Evolutionary conservation across 2,329 filamentous ascomycete species (phyloP).

Genomic region (Ilyonectria robusta): DNA sequence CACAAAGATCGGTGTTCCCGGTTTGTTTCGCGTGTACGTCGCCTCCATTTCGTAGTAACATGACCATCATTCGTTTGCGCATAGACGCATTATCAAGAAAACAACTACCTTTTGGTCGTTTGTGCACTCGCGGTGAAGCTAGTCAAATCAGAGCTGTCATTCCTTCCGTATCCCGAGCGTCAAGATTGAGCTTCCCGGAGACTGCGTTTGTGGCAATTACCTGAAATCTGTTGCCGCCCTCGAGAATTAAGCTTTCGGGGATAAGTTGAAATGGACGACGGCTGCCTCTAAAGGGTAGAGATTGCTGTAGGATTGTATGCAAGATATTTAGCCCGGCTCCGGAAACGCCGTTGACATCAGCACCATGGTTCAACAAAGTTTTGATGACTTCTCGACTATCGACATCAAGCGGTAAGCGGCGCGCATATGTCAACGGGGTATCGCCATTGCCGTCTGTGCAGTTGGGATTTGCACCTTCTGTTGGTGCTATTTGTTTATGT

Average conservation of each 20-base stretch:
- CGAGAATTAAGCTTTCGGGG: not conserved
- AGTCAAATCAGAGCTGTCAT: slow-evolving; percentile 13
- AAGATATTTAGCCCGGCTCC: not conserved
- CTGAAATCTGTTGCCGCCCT: not conserved
- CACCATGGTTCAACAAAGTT: slow-evolving; percentile 10
- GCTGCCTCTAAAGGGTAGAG: not conserved
- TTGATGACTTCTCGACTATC: slow-evolving; percentile 4
- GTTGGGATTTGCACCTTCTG: not conserved
- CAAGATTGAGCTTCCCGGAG: not conserved
- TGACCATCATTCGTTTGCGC: not conserved
- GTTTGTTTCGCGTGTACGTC: slow-evolving; percentile 10
- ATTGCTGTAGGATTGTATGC: not conserved
- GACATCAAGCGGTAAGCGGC: slow-evolving; percentile 7
- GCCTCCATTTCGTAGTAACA: slow-evolving; percentile 10
- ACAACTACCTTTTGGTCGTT: not conserved
- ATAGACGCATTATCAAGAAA: not conserved
- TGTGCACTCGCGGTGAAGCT: not conserved
- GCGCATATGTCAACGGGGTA: slow-evolving; percentile 10
- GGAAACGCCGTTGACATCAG: not conserved
- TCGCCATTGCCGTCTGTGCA: slow-evolving; percentile 13
- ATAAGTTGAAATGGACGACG: not conserved
- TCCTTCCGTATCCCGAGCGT: not conserved
- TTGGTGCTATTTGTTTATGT: too few species aligned
- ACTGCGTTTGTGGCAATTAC: not conserved
- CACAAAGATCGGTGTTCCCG: not conserved